Conservation (phyloP, 305 asterid species). For the Solanum hybrid region DNA sequence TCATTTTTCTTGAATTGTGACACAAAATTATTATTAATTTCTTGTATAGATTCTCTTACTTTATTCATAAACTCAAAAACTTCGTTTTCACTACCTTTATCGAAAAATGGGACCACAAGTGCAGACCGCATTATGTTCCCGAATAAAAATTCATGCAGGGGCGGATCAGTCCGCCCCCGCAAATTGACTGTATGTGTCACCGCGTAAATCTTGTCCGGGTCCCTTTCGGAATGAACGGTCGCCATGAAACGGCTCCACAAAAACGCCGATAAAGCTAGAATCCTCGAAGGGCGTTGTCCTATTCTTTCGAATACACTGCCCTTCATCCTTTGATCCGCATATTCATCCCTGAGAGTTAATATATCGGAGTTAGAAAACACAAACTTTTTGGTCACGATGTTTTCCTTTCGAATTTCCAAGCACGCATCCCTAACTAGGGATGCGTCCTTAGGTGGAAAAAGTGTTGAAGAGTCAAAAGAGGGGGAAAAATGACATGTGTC, state of each 20-base stretch:
- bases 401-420: slow-evolving; percentile 2
- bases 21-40: slow-evolving; percentile 2
- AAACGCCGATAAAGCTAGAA: slow-evolving; percentile 20
- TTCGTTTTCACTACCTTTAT: background rate
- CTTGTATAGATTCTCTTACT: slow-evolving; percentile 4
- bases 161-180: background rate
- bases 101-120: background rate
- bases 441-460: slow-evolving; percentile 19
- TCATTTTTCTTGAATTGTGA: background rate
- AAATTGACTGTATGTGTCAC: background rate
- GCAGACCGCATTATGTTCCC: slow-evolving; percentile 22
- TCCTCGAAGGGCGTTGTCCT: slow-evolving; percentile 11
- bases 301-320: background rate
- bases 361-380: slow-evolving; percentile 19
- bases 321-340: background rate
- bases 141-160: slow-evolving; percentile 8
- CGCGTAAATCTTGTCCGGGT: background rate
- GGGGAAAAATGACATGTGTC: background rate
- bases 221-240: background rate
- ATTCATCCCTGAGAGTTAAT: background rate
- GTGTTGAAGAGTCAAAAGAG: background rate
- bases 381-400: slow-evolving; percentile 14
- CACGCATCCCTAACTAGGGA: background rate
- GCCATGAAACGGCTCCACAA: slow-evolving; percentile 20
- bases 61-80: background rate